Percentiles rank a stretch among this genome's conserved stretches.
Conservation (phyloP, 2,329 filamentous ascomycete genomes). For the Akanthomyces uredinophilus region DNA sequence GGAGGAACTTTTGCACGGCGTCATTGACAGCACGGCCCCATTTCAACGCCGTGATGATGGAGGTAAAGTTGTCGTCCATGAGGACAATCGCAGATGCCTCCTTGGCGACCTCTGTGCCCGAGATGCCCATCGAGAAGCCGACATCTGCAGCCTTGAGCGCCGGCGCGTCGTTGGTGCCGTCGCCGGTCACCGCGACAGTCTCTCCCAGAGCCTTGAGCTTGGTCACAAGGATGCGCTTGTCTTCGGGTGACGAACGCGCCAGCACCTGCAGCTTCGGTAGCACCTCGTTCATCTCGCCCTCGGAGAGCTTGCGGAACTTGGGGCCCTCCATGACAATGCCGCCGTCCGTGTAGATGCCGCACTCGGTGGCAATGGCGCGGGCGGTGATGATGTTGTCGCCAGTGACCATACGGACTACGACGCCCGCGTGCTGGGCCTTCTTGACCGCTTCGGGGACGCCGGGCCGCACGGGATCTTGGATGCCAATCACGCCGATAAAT, state of each 20-base stretch:
- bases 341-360: slow-evolving; percentile 58
- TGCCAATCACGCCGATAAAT: slow-evolving; percentile 65
- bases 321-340: slow-evolving; percentile 66
- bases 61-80: slow-evolving; percentile 56
- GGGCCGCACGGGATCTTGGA: slow-evolving; percentile 63
- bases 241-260: slow-evolving; percentile 61
- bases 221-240: slow-evolving; percentile 59
- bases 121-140: slow-evolving; percentile 58
- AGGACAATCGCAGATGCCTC: slow-evolving; percentile 59
- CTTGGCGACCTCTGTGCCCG: slow-evolving; percentile 58
- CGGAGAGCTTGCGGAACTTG: slow-evolving; percentile 56
- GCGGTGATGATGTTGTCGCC: slow-evolving; percentile 65
- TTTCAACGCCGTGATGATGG: slow-evolving; percentile 55
- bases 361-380: slow-evolving; percentile 66
- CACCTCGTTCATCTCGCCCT: slow-evolving; percentile 52
- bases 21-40: slow-evolving; percentile 61
- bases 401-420: slow-evolving; percentile 67
- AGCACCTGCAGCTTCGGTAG: slow-evolving; percentile 59
- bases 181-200: slow-evolving; percentile 54
- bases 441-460: slow-evolving; percentile 61
- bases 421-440: slow-evolving; percentile 59
- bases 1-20: slow-evolving; percentile 59
- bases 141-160: slow-evolving; percentile 58
- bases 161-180: slow-evolving; percentile 58
- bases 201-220: slow-evolving; percentile 58